Percentiles rank a stretch among this genome's conserved stretches.
phyloP scores from a whole-genome alignment of 345 rosid species.

The Gossypium australe region DNA sequence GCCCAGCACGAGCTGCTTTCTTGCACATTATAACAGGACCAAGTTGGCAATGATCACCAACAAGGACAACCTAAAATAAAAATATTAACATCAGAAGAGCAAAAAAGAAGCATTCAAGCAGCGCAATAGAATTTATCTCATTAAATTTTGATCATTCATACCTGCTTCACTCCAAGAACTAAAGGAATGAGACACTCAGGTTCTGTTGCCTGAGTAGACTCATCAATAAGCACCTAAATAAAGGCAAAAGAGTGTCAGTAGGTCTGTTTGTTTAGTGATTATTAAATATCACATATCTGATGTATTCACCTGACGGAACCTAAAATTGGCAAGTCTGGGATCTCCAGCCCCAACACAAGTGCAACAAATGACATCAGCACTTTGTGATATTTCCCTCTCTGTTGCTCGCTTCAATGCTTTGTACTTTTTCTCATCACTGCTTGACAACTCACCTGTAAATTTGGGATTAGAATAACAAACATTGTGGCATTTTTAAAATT shows the following conservation, averaged over 20 bases:
- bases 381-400: conserved; percentile 95
- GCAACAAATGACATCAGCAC: conserved; percentile 99
- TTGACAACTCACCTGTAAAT: conserved; percentile 83
- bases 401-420: conserved; percentile 94
- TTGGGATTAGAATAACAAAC: background rate
- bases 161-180: conserved; percentile 99
- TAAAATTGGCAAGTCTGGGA: conserved; percentile 91
- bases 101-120: background rate
- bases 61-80: conserved; percentile 73
- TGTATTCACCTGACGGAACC: conserved; percentile 86
- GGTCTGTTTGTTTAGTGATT: background rate
- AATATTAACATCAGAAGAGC: conserved; percentile 11
- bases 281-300: background rate
- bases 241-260: background rate
- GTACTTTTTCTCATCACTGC: conserved; percentile 98
- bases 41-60: conserved; percentile 99
- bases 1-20: conserved; percentile 99
- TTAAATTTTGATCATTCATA: conserved; percentile 16
- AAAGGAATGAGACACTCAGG: conserved; percentile 99
- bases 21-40: conserved; percentile 99
- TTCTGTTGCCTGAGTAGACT: conserved; percentile 98
- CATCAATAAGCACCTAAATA: conserved; percentile 92
- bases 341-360: conserved; percentile 99
- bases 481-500: background rate
- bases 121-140: background rate